Evolutionary conservation across 1,284 basidiomycete genomes (phyloP), one percentile per base, ranked within the genome.

Genomic region (Ceratobasidium papillatum): DNA sequence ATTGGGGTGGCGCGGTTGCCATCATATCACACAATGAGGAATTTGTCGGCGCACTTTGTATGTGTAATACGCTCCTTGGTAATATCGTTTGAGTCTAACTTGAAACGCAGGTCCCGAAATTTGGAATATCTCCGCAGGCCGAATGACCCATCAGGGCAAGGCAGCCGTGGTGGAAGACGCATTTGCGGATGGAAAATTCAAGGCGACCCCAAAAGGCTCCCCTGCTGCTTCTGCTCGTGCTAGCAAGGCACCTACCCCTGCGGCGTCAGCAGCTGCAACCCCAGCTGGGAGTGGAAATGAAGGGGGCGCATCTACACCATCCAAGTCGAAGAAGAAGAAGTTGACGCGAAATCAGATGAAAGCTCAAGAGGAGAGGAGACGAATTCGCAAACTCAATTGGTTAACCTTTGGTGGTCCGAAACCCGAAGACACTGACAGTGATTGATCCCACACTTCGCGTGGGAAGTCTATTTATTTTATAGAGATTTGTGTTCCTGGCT

Each of bases 1-100:
- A 98, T 79, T 99, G 96, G 96, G 90, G 90, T 75, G 96, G 96
- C 77, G 97, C 96, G 49, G 95, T 99, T 69, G 93, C 92, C 84
- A 80, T 77, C 36, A 77, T 77, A 27, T 77, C 77, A 0, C 77
- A 77, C 54, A 77, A 77, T 45, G 78, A 78, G 79, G 95, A 98
- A 85, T 98, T 97, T 79, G 93, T 97, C 36, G 87, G 89, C 51
- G 93, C 94, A 14, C 86, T 96, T 64, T 96, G 95, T 92, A 81
- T 81, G 89, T 87, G 59, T n/a, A 43, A 62, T 27, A 51, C 36
- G 34, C 36, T 19, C 22, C 41, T 14, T 17, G 5, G 41, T 17
- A n/a, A 14, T 36, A 3, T 58, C 59, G n/a, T 30, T n/a, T 30
- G 19, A 8, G 12, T 56, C 65, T 56, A 11, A 30, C 34, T 54